Evolutionary conservation across 805 yeast genomes (phyloP).

Genomic region (Metschnikowia santaceciliae): DNA sequence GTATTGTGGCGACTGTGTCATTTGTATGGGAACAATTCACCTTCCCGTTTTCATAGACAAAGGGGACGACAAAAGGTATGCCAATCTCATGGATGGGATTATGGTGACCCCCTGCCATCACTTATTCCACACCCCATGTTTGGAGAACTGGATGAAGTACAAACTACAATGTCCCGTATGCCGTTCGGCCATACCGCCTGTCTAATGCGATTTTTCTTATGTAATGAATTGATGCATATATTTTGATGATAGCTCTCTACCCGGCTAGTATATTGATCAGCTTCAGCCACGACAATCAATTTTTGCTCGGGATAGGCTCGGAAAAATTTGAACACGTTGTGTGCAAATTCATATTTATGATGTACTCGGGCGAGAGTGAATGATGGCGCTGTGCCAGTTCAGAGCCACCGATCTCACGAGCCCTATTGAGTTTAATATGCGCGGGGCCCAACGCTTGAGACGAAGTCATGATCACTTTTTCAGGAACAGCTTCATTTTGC

Average conservation of each 20-base stretch:
- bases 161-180: conserved; percentile 94
- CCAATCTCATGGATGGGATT: conserved; percentile 36
- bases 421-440: conserved; percentile 3
- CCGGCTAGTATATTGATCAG: neutral
- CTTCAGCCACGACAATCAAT: neutral
- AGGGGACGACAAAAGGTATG: conserved; percentile 9
- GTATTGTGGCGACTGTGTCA: conserved; percentile 73
- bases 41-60: conserved; percentile 12
- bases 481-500: neutral
- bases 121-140: conserved; percentile 83
- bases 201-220: conserved; percentile 20
- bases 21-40: conserved; percentile 59
- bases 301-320: neutral
- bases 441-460: conserved; percentile 9
- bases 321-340: neutral
- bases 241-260: neutral
- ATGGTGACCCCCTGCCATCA: conserved; percentile 93
- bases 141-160: conserved; percentile 91
- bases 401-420: neutral
- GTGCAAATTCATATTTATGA: conserved; percentile 6
- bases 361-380: conserved; percentile 8
- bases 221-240: neutral
- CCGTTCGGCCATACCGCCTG: conserved; percentile 78
- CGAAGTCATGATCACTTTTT: conserved; percentile 4
- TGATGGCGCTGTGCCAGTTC: neutral